Conservation (phyloP, 306 rosid species). For the Cucumis hystrix region DNA sequence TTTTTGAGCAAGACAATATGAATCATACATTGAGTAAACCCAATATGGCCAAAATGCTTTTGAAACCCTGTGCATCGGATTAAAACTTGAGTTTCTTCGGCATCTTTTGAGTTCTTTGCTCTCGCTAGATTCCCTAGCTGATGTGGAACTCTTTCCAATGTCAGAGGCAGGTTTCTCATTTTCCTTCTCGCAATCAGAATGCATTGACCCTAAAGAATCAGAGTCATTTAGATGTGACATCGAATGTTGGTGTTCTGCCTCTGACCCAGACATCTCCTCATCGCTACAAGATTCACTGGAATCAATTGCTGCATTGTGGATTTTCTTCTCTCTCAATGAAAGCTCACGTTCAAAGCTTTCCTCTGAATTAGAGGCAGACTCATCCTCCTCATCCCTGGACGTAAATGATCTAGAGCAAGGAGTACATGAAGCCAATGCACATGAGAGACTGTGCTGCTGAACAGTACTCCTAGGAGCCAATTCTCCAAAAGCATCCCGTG, state of each 20-base stretch:
- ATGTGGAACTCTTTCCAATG: conserved; percentile 34
- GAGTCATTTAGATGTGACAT: conserved; percentile 25
- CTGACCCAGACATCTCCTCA: conserved; percentile 23
- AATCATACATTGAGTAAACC: conserved; percentile 82
- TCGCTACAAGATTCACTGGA: conserved; percentile 33
- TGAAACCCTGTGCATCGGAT: conserved; percentile 36
- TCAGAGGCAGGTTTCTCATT: conserved; percentile 22
- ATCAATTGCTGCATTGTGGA: conserved; percentile 35
- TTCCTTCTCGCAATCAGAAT: conserved; percentile 25
- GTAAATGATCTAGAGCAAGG: conserved; percentile 18
- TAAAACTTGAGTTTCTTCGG: conserved; percentile 16
- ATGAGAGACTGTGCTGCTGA: conserved; percentile 7
- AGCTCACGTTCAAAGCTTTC: conserved; percentile 64
- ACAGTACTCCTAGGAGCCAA: conserved; percentile 23
- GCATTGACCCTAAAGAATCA: conserved; percentile 24
- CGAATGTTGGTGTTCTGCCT: conserved; percentile 31
- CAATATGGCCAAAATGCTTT: conserved; percentile 74
- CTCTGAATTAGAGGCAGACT: conserved; percentile 51
- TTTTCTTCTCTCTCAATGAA: conserved; percentile 41
- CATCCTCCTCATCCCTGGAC: conserved; percentile 29
- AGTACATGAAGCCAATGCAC: conserved; percentile 14
- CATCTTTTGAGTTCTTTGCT: conserved; percentile 20
- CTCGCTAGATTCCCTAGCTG: conserved; percentile 24
- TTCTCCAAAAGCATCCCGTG: conserved; percentile 57
- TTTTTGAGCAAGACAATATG: conserved; percentile 75